Evolutionary conservation across 2,329 filamentous ascomycete genomes (phyloP).

Genomic region (Colletotrichum sp.): DNA sequence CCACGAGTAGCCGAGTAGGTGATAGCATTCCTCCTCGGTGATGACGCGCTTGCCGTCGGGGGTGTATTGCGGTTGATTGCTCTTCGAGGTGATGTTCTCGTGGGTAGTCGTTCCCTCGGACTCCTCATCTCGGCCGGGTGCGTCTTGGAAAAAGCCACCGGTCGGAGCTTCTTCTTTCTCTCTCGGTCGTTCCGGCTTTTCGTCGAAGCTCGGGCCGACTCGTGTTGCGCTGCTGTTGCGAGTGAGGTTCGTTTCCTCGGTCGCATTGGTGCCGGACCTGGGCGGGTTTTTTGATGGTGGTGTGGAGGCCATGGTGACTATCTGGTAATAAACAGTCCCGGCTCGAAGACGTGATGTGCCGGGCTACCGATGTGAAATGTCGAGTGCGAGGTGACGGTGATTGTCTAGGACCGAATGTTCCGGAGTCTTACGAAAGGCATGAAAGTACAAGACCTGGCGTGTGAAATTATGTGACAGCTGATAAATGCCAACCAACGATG

Average conservation of each 20-base stretch:
- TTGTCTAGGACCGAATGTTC: background rate
- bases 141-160: background rate
- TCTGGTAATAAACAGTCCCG: background rate
- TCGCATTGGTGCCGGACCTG: background rate
- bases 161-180: background rate
- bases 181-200: background rate
- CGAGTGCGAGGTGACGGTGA: background rate
- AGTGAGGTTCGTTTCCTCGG: background rate
- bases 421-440: background rate
- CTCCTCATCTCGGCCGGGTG: constrained; percentile 4
- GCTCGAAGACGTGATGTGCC: too few species aligned
- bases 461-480: background rate
- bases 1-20: constrained; percentile 49
- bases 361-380: background rate
- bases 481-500: background rate
- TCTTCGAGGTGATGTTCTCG: background rate
- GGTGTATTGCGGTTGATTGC: constrained; percentile 9
- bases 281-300: background rate
- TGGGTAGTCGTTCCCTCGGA: background rate
- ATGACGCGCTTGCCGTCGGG: constrained; percentile 42
- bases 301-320: background rate
- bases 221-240: constrained; percentile 8
- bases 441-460: background rate
- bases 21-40: constrained; percentile 52
- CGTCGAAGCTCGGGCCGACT: background rate